These are phyloP conservation scores for Parascedosporium putredinis DNA, from an alignment of 2,329 filamentous ascomycete genomes.

Conservation along the genomic window DNA sequence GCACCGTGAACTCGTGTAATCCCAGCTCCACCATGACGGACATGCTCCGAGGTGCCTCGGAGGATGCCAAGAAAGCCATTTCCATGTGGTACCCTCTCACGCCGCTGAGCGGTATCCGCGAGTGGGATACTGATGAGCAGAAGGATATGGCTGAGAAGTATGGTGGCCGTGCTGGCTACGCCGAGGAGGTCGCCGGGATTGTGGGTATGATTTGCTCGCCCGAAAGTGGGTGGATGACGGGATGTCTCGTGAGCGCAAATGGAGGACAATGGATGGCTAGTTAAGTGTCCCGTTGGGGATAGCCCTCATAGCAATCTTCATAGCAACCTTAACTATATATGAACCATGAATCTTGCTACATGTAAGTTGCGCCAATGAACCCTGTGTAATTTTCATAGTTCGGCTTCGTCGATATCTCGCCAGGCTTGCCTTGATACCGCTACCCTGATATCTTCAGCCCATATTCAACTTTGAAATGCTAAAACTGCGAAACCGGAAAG, in stretches of 20 bases:
- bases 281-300: background rate
- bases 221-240: conserved; percentile 59
- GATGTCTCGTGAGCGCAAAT: conserved; percentile 62
- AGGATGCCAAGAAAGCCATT: conserved; percentile 33
- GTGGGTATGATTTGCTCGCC: conserved; percentile 60
- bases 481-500: too few species aligned
- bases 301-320: too few species aligned
- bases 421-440: too few species aligned
- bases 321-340: too few species aligned
- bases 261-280: conserved; percentile 27
- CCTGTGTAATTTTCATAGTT: too few species aligned
- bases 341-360: too few species aligned
- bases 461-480: too few species aligned
- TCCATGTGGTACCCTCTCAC: conserved; percentile 29
- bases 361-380: too few species aligned
- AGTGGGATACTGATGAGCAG: conserved; percentile 19
- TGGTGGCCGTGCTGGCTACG: conserved; percentile 43
- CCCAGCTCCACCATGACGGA: conserved; percentile 27
- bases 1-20: conserved; percentile 49
- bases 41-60: conserved; percentile 38
- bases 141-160: conserved; percentile 36
- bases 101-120: conserved; percentile 33
- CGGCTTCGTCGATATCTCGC: too few species aligned
- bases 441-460: too few species aligned
- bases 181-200: conserved; percentile 57